Evolutionary conservation across 192 early-diverging fungal genomes (phyloP).

Genomic region (Linnemannia hyalina): DNA sequence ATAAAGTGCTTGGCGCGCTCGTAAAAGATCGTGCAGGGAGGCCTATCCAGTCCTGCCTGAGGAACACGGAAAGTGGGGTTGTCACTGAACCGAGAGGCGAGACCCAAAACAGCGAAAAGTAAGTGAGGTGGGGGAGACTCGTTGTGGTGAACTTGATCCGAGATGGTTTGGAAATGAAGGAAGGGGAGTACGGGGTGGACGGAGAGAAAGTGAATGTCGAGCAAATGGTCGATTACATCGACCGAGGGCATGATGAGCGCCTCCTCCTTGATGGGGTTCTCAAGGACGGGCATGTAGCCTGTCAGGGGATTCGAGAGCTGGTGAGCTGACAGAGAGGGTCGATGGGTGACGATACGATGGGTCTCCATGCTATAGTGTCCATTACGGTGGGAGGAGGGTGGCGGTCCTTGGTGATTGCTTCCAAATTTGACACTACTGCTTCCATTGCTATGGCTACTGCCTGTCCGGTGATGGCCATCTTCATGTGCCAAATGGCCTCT

Average conservation of each 20-base stretch:
- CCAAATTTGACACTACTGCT: background rate
- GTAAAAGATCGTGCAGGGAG: conserved; percentile 64
- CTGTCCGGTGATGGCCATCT: background rate
- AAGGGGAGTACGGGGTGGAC: conserved; percentile 79
- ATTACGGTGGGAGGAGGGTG: background rate
- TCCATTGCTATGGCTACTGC: background rate
- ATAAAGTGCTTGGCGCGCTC: conserved; percentile 79
- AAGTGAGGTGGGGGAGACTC: conserved; percentile 56
- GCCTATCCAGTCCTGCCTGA: conserved; percentile 59
- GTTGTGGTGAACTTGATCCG: conserved; percentile 44
- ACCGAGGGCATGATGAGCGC: conserved; percentile 65
- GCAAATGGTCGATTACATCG: conserved; percentile 69
- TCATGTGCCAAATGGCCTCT: background rate
- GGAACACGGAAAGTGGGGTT: conserved; percentile 55
- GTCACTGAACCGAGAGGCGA: conserved; percentile 64
- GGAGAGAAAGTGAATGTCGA: conserved; percentile 74
- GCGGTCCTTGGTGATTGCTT: background rate
- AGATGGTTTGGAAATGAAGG: conserved; percentile 63
- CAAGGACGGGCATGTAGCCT: conserved; percentile 32
- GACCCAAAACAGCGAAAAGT: conserved; percentile 67
- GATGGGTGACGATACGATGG: background rate
- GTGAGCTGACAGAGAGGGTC: conserved; percentile 8
- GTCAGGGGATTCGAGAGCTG: conserved; percentile 25
- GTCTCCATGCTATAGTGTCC: background rate
- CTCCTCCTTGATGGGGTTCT: conserved; percentile 12